A percentile compares a stretch with the other conserved stretches of the same genome.
Conservation (phyloP, 129 eudicot genomes). For the Tagetes patula region DNA sequence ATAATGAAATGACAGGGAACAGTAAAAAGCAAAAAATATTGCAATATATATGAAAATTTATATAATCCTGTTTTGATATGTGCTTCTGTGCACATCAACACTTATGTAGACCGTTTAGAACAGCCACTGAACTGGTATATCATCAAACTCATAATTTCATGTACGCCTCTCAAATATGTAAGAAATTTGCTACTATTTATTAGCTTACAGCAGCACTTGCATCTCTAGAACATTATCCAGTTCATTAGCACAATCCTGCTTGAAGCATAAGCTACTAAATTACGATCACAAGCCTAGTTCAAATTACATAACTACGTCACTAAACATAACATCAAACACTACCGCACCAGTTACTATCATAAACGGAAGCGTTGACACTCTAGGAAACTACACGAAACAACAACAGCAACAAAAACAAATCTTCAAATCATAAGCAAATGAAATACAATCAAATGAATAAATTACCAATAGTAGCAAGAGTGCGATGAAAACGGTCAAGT, state of each 20-base stretch:
- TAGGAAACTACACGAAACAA: neutral
- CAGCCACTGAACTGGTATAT: conserved; percentile 10
- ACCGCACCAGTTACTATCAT: conserved; percentile 15
- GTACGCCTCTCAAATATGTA: neutral
- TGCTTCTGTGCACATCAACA: neutral
- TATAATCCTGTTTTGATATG: neutral
- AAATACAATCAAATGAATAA: neutral
- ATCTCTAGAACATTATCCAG: conserved; percentile 8
- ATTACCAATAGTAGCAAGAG: conserved; percentile 32
- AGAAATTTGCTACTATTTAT: neutral
- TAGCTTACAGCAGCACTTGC: neutral
- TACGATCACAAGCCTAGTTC: neutral
- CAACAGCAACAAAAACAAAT: neutral
- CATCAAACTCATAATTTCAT: neutral
- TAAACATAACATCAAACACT: neutral
- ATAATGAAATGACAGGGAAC: neutral
- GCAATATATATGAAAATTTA: neutral
- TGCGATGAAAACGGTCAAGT: conserved; percentile 35
- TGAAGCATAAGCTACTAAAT: conserved; percentile 21
- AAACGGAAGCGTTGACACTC: conserved; percentile 19
- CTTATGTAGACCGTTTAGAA: conserved; percentile 6
- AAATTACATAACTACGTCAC: neutral
- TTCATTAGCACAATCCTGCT: conserved; percentile 5
- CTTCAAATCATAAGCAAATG: neutral
- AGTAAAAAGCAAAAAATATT: neutral